Conservation (phyloP, 768 basidiomycete species). For the Tephrocybe sp. region DNA sequence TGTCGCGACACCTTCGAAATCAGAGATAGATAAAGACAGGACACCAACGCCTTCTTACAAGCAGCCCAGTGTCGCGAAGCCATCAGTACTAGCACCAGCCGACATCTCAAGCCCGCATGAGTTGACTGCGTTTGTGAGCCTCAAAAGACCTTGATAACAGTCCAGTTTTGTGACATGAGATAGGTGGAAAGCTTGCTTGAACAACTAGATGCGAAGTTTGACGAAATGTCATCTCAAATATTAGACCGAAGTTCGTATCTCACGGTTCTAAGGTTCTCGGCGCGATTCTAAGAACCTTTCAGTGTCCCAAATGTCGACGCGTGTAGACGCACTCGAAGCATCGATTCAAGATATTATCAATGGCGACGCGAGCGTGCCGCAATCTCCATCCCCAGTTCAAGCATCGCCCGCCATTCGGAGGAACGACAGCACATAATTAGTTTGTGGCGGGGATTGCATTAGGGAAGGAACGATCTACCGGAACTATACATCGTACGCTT, state of each 20-base stretch:
- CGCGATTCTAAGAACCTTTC: slow-evolving; percentile 11
- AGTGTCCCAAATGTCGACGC: slow-evolving; percentile 94
- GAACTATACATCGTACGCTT: neutral
- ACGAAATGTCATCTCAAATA: slow-evolving; percentile 91
- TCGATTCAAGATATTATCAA: slow-evolving; percentile 93
- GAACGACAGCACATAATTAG: slow-evolving; percentile 35
- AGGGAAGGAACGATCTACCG: neutral
- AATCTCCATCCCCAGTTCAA: slow-evolving; percentile 56
- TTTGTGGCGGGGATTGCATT: neutral
- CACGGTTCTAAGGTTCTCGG: slow-evolving; percentile 5
- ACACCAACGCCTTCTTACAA: slow-evolving; percentile 51
- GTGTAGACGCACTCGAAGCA: slow-evolving; percentile 87
- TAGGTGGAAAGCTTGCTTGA: slow-evolving; percentile 89
- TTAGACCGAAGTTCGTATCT: slow-evolving; percentile 71
- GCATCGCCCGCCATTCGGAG: slow-evolving; percentile 40
- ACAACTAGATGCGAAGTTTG: slow-evolving; percentile 88
- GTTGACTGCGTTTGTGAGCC: slow-evolving; percentile 87
- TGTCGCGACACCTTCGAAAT: slow-evolving; percentile 57
- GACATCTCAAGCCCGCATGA: slow-evolving; percentile 94
- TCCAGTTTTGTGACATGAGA: neutral
- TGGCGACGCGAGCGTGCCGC: slow-evolving; percentile 63
- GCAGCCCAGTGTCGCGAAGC: slow-evolving; percentile 37
- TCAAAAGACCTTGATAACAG: neutral
- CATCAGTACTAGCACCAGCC: slow-evolving; percentile 40
- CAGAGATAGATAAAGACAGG: slow-evolving; percentile 46